Evolutionary conservation across 331 rosid species (phyloP), one percentile per base, ranked within the genome.

Genomic region (Arachis monticola): DNA sequence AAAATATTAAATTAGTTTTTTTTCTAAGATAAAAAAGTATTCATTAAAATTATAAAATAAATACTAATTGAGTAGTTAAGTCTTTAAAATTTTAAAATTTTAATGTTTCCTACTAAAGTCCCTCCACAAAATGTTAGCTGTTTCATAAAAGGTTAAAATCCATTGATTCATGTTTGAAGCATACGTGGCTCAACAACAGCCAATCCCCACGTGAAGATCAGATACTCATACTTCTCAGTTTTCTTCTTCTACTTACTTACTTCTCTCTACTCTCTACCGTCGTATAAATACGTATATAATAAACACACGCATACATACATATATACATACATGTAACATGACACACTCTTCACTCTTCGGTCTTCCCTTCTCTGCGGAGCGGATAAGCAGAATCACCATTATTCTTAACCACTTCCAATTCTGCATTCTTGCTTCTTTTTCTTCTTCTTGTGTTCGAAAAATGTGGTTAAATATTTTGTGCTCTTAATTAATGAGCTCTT

Each of bases 401-500:
- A 8, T 75, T 72, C 76, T 8, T 14, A 44, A 44, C 9, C 47
- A 5, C 4, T 44, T 44, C 38, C 38, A 32, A 32, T 44, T 44
- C 47, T 44, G 6, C 38, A 2, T 1, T 32, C 3, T 5, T 44
- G 6, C 47, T 44, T 44, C 47, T 7, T 44, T 6, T 44, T 3
- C 6, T 7, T 44, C 47, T 44, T 7, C 6, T 70, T 11, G 17
- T 45, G 10, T 57, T 22, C 14, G 61, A 7, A 92, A 89, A 75
- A 89, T 92, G 97, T 81, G 69, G 91, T 82, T 65, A 81, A 51
- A 44, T 72, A 58, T 79, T 0, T 69, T 64, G 74, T 79, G 83
- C 81, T 75, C 72, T 82, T 85, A 66, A 89, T 84, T 85, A 66
- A 89, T 89, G 95, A 87, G 81, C 92, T 80, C 89, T 59, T 88